A percentile compares a stretch with the other conserved stretches of the same genome.
Evolutionary conservation across 164 flowering plant genomes (phyloP).

Genomic region (Paratinospora sagittata): DNA sequence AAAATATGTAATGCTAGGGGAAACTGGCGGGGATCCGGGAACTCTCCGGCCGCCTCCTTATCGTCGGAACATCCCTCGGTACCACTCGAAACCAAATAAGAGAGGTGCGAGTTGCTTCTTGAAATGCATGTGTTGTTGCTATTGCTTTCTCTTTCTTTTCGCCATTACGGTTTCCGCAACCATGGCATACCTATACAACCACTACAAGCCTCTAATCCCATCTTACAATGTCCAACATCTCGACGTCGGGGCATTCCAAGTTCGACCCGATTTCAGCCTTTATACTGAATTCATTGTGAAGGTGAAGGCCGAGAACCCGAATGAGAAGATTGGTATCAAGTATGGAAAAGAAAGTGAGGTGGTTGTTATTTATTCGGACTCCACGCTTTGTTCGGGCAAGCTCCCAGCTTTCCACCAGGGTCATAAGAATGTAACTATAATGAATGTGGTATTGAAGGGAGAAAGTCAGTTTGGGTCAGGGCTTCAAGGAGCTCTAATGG

Average conservation of each 20-base stretch:
- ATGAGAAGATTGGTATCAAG: conserved; percentile 32
- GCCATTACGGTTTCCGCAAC: conserved; percentile 16
- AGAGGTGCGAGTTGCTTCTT: conserved; percentile 22
- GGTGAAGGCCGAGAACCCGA: conserved; percentile 56
- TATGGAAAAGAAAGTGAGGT: conserved; percentile 39
- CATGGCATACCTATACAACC: conserved; percentile 17
- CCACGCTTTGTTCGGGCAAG: conserved; percentile 41
- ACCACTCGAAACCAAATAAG: conserved; percentile 18
- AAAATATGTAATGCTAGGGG: conserved; percentile 40
- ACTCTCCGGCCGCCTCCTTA: conserved; percentile 46
- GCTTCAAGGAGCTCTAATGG: conserved; percentile 39
- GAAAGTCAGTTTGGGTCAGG: conserved; percentile 46
- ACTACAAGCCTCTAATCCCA: conserved; percentile 38
- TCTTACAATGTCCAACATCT: conserved; percentile 33
- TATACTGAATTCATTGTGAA: conserved; percentile 34
- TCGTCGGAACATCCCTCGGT: conserved; percentile 46
- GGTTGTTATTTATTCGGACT: conserved; percentile 25
- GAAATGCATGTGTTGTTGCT: conserved; percentile 44
- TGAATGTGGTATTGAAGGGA: conserved; percentile 39
- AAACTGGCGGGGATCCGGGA: conserved; percentile 7
- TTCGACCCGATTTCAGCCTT: conserved; percentile 36
- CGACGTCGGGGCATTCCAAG: conserved; percentile 32
- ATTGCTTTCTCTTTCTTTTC: conserved; percentile 35
- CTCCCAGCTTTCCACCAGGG: conserved; percentile 58
- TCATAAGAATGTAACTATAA: conserved; percentile 28